Conservation (phyloP, 169 alveolate species). For the Cryptosporidium andersoni region DNA sequence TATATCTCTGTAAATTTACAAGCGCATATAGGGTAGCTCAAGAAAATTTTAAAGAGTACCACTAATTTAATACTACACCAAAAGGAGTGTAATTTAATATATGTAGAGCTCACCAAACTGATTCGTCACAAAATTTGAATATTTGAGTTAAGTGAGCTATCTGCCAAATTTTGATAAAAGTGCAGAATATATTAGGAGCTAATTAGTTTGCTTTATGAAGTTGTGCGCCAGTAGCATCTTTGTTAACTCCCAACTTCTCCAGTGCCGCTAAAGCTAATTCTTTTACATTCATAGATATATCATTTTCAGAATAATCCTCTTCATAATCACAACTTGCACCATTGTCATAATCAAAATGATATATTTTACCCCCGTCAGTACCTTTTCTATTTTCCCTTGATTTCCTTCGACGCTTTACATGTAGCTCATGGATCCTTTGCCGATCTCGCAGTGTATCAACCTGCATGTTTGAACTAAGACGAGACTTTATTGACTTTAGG, state of each 20-base stretch:
- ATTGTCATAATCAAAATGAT: neutral
- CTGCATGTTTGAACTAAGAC: slow-evolving; percentile 19
- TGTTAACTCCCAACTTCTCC: slow-evolving; percentile 48
- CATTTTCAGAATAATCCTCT: neutral
- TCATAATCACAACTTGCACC: neutral
- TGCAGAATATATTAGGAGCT: neutral
- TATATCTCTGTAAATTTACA: too few species aligned
- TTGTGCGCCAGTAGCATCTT: slow-evolving; percentile 33
- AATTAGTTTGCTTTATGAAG: neutral
- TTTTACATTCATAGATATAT: neutral
- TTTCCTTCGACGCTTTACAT: slow-evolving; percentile 17
- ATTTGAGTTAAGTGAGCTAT: neutral
- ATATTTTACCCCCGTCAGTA: neutral
- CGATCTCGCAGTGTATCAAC: slow-evolving; percentile 53
- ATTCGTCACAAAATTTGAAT: too few species aligned
- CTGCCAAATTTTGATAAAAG: neutral
- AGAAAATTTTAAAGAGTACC: too few species aligned
- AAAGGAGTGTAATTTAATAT: too few species aligned
- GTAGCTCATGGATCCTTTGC: slow-evolving; percentile 52
- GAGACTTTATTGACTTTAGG: slow-evolving; percentile 8
- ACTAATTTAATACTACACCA: too few species aligned
- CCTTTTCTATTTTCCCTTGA: slow-evolving; percentile 9
- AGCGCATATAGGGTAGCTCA: too few species aligned
- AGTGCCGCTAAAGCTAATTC: slow-evolving; percentile 59
- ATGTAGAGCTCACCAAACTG: too few species aligned